A percentile compares a stretch with the other conserved stretches of the same genome.
Evolutionary conservation across 148 eudicot species (phyloP).

Genomic region (Tetragonia tetragonoides): DNA sequence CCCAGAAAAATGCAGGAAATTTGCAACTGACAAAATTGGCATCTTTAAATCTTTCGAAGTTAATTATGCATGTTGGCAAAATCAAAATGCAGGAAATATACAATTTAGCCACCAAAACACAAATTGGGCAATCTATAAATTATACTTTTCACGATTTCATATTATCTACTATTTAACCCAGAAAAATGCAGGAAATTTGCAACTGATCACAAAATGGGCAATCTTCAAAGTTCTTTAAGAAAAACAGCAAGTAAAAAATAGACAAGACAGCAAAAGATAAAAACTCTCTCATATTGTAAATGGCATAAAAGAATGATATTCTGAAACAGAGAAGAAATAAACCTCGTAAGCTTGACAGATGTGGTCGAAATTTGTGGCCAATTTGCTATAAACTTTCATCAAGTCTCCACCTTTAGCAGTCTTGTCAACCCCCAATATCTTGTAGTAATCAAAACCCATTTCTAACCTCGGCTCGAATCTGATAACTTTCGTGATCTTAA

Average conservation of each 20-base stretch:
- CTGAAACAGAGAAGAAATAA: background rate
- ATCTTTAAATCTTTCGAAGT: too few relatives aligned
- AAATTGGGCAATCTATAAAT: background rate
- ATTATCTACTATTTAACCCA: background rate
- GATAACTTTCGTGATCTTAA: too few relatives aligned
- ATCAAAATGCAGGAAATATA: background rate
- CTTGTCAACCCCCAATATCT: constrained; percentile 40
- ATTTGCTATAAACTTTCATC: constrained; percentile 54
- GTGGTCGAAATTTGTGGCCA: constrained; percentile 56
- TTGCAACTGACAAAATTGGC: too few relatives aligned
- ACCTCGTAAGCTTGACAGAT: constrained; percentile 48
- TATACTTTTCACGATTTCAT: background rate
- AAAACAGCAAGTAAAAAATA: too few relatives aligned
- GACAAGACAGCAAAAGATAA: too few relatives aligned
- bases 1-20: too few relatives aligned
- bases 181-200: background rate
- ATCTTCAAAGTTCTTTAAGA: background rate
- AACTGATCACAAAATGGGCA: too few relatives aligned
- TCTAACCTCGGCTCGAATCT: too few relatives aligned
- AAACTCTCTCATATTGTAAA: too few relatives aligned
- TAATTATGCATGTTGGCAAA: background rate
- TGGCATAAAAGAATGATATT: too few relatives aligned
- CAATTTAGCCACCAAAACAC: background rate
- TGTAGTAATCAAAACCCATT: constrained; percentile 9
- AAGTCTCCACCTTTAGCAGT: constrained; percentile 48